These are phyloP conservation scores for Lipomyces anomalus DNA, from an alignment of 805 yeast genomes.

Conservation along the genomic window DNA sequence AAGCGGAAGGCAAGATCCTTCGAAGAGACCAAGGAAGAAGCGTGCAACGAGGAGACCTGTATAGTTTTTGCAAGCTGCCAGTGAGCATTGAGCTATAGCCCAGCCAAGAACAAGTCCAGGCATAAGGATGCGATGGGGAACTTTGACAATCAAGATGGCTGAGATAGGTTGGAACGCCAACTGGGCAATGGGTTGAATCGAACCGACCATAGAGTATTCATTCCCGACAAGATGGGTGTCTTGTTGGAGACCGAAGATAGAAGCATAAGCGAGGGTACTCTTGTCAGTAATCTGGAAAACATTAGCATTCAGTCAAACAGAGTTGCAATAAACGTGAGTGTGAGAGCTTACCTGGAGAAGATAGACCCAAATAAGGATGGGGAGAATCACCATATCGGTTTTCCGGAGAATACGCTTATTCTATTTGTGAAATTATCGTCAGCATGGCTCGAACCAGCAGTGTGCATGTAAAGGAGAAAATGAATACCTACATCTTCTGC, in stretches of 20 bases:
- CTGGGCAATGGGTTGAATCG: not conserved
- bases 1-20: slow-evolving; percentile 51
- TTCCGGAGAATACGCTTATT: too few species aligned
- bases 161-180: too few species aligned
- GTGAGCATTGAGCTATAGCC: slow-evolving; percentile 40
- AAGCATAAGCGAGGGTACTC: not conserved
- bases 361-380: slow-evolving; percentile 1
- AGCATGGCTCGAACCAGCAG: too few species aligned
- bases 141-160: too few species aligned
- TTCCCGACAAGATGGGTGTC: not conserved
- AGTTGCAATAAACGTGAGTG: too few species aligned
- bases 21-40: too few species aligned
- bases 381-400: slow-evolving; percentile 1
- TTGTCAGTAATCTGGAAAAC: too few species aligned
- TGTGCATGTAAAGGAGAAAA: too few species aligned
- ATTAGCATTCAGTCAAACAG: too few species aligned
- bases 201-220: not conserved
- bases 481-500: too few species aligned
- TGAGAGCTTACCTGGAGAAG: slow-evolving; percentile 3
- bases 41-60: slow-evolving; percentile 42
- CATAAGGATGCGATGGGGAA: slow-evolving; percentile 33
- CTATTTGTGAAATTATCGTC: too few species aligned
- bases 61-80: slow-evolving; percentile 42
- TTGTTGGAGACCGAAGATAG: not conserved
- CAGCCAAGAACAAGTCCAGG: slow-evolving; percentile 36